Base-by-base conservation (phyloP, 2,329 filamentous ascomycete species). In the Lomentospora prolificans region DNA sequence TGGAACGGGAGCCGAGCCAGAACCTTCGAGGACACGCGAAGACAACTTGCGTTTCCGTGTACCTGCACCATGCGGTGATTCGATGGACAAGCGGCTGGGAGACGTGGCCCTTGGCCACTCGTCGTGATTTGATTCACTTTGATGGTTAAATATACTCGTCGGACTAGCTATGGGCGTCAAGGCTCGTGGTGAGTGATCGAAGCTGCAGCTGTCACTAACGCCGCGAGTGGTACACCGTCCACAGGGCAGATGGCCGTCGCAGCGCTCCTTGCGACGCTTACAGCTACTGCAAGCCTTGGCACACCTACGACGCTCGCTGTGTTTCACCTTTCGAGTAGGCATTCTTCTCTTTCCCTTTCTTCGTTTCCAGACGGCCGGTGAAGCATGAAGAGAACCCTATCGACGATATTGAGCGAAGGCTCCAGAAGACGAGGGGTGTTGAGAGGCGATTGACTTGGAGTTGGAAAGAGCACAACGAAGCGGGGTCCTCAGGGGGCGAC, bases 261-360 rank as follows among this genome's bases (percentile, higher is more conserved):
- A 67, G 9, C 64, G 63, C 53, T 67, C 63, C 39, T 67, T 66
- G 30, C 65, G 62, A 5, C 62, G 62, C 57, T 65, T 65, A 57
- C 65, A 66, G 51, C 53, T 64, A 14, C 50, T 41, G 55, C 65
- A 66, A 25, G 64, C 65, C 31, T 61, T 58, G 22, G 58, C 58
- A 54, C 65, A 66, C 10, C 64, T 60, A 12, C 62, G 62, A n/a
- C 63, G 60, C 39, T 65, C 62, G 28, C 56, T 58, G 27, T 57
- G 33, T 8, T 54, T 61, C n/a, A 62, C 57, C 44, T 55, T 61
- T 22, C 55, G 51, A 9, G 60, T 63, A 6, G 62, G 59, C 62
- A 64, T 66, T 17, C n/a, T 41, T 41, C 19, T 17, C 19, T 41
- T 39, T 5, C 2, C 17, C 17, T 14, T 39, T 41, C 19, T 14